phyloP scores from a whole-genome alignment of 306 rosid genomes.

The Malus sieversii region DNA sequence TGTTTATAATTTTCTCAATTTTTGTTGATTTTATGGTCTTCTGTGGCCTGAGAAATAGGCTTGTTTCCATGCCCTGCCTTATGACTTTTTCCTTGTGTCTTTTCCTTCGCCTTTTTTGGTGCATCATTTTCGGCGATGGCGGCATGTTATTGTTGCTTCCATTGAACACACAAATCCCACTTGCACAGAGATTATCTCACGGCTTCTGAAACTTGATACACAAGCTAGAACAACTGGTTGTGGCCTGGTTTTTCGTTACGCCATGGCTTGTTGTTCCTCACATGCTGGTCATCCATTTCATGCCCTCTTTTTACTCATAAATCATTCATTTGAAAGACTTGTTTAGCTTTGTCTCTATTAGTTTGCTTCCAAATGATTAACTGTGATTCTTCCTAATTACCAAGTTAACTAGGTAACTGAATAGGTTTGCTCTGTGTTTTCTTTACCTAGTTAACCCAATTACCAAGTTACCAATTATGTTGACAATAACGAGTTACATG shows the following conservation, averaged over 20 bases:
- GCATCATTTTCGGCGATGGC: not conserved
- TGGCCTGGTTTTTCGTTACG: not conserved
- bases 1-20: not conserved
- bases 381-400: too few species aligned
- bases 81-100: not conserved
- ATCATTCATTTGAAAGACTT: not conserved
- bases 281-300: slow-evolving; percentile 1
- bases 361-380: not conserved
- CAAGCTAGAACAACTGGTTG: not conserved
- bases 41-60: not conserved
- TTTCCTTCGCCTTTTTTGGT: not conserved
- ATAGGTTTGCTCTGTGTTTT: not conserved
- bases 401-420: too few species aligned
- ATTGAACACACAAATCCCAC: not conserved
- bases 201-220: not conserved
- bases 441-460: not conserved
- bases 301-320: not conserved
- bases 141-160: not conserved
- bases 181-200: not conserved
- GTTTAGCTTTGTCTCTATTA: too few species aligned
- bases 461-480: too few species aligned
- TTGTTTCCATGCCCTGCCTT: not conserved
- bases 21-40: not conserved
- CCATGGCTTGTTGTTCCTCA: not conserved
- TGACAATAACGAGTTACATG: too few species aligned